phyloP scores from a whole-genome alignment of 2,329 filamentous ascomycete species.

The Calonectria hongkongensis region DNA sequence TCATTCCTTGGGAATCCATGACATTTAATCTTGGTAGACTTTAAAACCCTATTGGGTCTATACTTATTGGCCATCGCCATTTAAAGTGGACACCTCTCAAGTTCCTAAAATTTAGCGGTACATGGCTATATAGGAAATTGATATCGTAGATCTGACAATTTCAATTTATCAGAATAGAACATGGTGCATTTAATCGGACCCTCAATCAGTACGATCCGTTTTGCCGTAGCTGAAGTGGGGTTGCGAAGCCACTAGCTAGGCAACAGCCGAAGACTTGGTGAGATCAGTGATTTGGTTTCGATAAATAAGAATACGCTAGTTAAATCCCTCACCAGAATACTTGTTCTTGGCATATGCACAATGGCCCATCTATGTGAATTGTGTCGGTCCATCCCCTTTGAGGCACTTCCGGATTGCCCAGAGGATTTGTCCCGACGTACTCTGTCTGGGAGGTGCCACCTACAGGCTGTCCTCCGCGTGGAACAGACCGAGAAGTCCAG shows the following conservation, averaged over 20 bases:
- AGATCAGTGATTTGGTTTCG: background rate
- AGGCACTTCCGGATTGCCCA: constrained; percentile 9
- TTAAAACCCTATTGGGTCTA: no score
- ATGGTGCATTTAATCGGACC: background rate
- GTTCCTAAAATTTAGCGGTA: no score
- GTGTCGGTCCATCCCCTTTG: constrained; percentile 13
- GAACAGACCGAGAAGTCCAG: no score
- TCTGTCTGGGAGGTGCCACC: background rate
- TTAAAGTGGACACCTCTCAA: no score
- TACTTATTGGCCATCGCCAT: no score
- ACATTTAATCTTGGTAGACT: no score
- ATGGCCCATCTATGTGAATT: constrained; percentile 22
- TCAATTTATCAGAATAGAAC: background rate
- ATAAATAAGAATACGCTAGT: background rate
- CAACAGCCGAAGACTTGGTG: background rate
- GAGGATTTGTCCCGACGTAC: background rate
- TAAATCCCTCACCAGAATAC: constrained; percentile 21
- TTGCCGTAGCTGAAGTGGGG: constrained; percentile 4
- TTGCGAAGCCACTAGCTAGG: constrained; percentile 4
- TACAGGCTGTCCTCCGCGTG: background rate
- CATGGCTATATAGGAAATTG: no score
- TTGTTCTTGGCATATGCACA: background rate
- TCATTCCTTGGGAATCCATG: background rate
- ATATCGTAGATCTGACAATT: background rate
- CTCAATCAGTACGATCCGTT: background rate